Evolutionary conservation across 495 filamentous ascomycete species (phyloP), one percentile per base, ranked within the genome.

Genomic region (Neurospora tetrasperma): DNA sequence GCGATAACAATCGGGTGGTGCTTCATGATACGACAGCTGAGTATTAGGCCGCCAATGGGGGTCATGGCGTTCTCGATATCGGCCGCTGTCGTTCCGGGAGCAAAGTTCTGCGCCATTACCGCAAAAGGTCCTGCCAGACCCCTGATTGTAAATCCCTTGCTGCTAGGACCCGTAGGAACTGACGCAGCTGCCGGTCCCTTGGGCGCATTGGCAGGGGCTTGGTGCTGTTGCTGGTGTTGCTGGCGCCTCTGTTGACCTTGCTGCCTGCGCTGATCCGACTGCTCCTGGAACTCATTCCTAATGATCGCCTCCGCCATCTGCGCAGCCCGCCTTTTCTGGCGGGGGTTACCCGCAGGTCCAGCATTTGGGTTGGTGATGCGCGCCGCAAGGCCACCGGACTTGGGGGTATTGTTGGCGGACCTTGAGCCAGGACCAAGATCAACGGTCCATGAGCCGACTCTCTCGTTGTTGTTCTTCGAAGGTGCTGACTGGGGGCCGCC

Each of bases 11-110:
- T 90, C 0, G 96, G 95, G 18, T 84, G 80, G 9, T 89, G 85
- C 68, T 89, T 89, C 18, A 92, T 84, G 20, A 99, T 83, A 46
- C 86, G 88, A 80, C 94, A 97, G 74, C 87, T 89, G 41, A 87
- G 78, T 72, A 96, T 88, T 71, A 90, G 83, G 41, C 93, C 92
- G 2, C 90, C 90, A 4, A 91, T 81, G 3, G 91, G 89, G 48
- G 88, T 88, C 84, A 98, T 87, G 59, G 93, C 94, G 72, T 91
- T 90, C 82, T 97, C 93, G 69, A 98, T 97, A 80, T 99, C 96
- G 44, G 93, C 94, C 2, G 93, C 93, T 5, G 96, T 97, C 4
- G 96, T 99, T 44, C 96, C 96, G 4, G 90, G 90, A 4, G 94
- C 94, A 76, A 99, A 95, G 82, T 98, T 98, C 79, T 90, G 89